Conservation (phyloP, 495 filamentous ascomycete species). For the Penicillium ochrochloron region DNA sequence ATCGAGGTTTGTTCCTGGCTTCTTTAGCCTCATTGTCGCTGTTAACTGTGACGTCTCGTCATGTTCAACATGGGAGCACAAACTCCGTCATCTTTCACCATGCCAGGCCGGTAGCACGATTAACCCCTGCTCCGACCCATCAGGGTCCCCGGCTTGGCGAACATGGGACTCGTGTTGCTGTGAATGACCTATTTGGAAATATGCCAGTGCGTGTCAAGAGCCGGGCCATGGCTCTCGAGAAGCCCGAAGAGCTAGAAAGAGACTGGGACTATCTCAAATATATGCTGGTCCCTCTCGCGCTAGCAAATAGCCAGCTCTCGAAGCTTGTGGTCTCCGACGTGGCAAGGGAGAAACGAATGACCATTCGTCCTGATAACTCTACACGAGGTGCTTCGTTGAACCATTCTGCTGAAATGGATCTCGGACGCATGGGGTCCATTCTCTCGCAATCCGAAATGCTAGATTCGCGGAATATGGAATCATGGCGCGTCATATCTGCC, state of each 20-base stretch:
- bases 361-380: slow-evolving; percentile 29
- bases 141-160: slow-evolving; percentile 58
- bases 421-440: slow-evolving; percentile 52
- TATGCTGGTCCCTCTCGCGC: slow-evolving; percentile 62
- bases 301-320: slow-evolving; percentile 55
- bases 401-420: slow-evolving; percentile 25
- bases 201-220: slow-evolving; percentile 97
- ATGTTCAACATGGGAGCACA: slow-evolving; percentile 61
- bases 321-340: slow-evolving; percentile 43
- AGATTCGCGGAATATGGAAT: slow-evolving; percentile 49
- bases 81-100: slow-evolving; percentile 76
- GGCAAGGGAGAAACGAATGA: slow-evolving; percentile 37
- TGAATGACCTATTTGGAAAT: slow-evolving; percentile 89
- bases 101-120: slow-evolving; percentile 68
- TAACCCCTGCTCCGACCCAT: slow-evolving; percentile 65
- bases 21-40: slow-evolving; percentile 79
- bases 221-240: slow-evolving; percentile 55
- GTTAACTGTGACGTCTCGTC: slow-evolving; percentile 78
- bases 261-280: slow-evolving; percentile 72
- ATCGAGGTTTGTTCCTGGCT: slow-evolving; percentile 74
- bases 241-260: slow-evolving; percentile 61
- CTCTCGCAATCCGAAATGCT: slow-evolving; percentile 68
- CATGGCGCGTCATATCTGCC: slow-evolving; percentile 73
- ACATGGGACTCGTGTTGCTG: slow-evolving; percentile 79
- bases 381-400: background rate